phyloP scores from a whole-genome alignment of 352 stramenopile genomes.

The Phytophthora boehmeriae region DNA sequence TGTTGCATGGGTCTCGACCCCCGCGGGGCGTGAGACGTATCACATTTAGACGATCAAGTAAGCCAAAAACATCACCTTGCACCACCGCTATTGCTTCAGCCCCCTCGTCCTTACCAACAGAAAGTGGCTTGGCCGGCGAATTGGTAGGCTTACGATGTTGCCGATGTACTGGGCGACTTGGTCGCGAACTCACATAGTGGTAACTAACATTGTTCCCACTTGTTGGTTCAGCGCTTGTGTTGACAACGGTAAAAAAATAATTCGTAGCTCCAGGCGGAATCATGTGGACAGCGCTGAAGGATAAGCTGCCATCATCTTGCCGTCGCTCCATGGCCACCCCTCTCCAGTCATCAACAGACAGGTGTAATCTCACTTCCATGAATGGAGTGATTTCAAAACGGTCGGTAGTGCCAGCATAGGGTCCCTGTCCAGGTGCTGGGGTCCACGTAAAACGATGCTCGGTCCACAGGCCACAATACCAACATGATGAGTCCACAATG shows the following conservation, averaged over 20 bases:
- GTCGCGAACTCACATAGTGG: slow-evolving; percentile 48
- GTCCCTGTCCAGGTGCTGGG: slow-evolving; percentile 40
- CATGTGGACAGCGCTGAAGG: slow-evolving; percentile 63
- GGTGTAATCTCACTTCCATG: slow-evolving; percentile 59
- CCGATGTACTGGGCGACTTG: slow-evolving; percentile 26
- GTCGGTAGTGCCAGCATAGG: slow-evolving; percentile 37
- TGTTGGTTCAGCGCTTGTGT: slow-evolving; percentile 26
- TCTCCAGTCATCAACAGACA: slow-evolving; percentile 76
- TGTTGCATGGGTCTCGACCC: slow-evolving; percentile 74
- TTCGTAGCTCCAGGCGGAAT: slow-evolving; percentile 74
- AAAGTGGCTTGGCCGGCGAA: slow-evolving; percentile 4
- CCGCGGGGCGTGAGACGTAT: slow-evolving; percentile 57
- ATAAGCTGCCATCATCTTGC: slow-evolving; percentile 31
- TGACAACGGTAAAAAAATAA: slow-evolving; percentile 73
- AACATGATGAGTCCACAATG: slow-evolving; percentile 76
- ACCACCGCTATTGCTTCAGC: slow-evolving; percentile 6
- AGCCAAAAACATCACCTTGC: slow-evolving; percentile 30
- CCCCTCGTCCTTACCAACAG: slow-evolving; percentile 21
- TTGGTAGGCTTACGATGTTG: slow-evolving; percentile 14
- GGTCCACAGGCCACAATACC: slow-evolving; percentile 78
- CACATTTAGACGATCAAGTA: slow-evolving; percentile 57
- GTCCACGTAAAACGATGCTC: slow-evolving; percentile 80
- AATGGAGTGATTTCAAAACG: slow-evolving; percentile 37
- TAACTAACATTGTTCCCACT: slow-evolving; percentile 32
- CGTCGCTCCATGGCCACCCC: slow-evolving; percentile 68